Percentiles rank a stretch among this genome's conserved stretches.
phyloP scores from a whole-genome alignment of 768 basidiomycete genomes.

The Auriscalpium orientale region DNA sequence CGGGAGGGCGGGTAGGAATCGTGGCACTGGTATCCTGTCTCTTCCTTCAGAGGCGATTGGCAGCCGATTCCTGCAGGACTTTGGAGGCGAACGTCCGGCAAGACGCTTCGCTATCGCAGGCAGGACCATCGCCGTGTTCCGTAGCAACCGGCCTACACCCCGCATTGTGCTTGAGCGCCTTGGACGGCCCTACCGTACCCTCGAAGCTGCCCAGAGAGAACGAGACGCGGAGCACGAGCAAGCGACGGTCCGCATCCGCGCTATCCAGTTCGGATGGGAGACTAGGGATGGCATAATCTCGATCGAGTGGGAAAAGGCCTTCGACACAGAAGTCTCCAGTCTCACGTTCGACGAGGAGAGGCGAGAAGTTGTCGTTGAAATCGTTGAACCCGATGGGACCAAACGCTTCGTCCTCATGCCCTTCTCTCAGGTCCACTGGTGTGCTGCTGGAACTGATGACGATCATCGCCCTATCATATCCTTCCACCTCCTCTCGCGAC shows the following conservation, averaged over 20 bases:
- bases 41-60: slow-evolving; percentile 38
- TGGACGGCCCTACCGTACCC: too few species aligned
- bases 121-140: too few species aligned
- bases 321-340: slow-evolving; percentile 13
- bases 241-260: too few species aligned
- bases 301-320: slow-evolving; percentile 44
- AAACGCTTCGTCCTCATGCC: slow-evolving; percentile 35
- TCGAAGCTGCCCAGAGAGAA: too few species aligned
- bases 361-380: slow-evolving; percentile 39
- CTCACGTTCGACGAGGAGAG: slow-evolving; percentile 34
- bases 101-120: too few species aligned
- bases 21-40: slow-evolving; percentile 40
- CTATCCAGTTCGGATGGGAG: slow-evolving; percentile 53
- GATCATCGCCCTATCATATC: slow-evolving; percentile 25
- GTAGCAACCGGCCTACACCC: too few species aligned
- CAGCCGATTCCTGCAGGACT: slow-evolving; percentile 34
- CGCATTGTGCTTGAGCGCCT: too few species aligned
- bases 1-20: slow-evolving; percentile 19
- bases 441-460: slow-evolving; percentile 27
- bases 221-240: too few species aligned
- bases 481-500: slow-evolving; percentile 35
- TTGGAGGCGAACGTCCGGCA: slow-evolving; percentile 21
- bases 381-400: slow-evolving; percentile 17
- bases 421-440: slow-evolving; percentile 35
- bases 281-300: slow-evolving; percentile 52